Conservation (phyloP, 352 stramenopile species). For the Globisporangium irregulare region DNA sequence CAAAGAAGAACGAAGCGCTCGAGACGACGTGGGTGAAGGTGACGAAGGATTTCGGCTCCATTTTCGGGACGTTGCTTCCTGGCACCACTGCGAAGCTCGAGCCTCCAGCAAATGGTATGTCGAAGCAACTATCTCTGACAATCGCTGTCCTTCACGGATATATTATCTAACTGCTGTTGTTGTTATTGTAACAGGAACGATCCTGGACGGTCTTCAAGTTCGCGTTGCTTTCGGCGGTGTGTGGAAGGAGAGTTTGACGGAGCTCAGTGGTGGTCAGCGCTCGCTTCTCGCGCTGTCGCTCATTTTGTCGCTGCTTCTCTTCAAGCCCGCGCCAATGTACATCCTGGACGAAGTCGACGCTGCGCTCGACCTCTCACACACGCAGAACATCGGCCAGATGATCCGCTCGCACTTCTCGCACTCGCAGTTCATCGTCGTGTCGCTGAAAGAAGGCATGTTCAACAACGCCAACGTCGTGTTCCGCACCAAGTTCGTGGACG, state of each 20-base stretch:
- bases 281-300: constrained; percentile 99
- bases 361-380: constrained; percentile 99
- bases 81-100: constrained; percentile 98
- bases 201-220: constrained; percentile 96
- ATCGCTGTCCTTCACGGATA: not conserved
- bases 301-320: constrained; percentile 98
- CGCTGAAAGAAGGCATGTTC: constrained; percentile 99
- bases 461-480: constrained; percentile 99
- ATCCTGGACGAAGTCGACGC: constrained; percentile 99
- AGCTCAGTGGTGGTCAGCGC: constrained; percentile 98
- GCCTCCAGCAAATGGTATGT: constrained; percentile 86
- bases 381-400: constrained; percentile 99
- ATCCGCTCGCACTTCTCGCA: constrained; percentile 98
- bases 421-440: constrained; percentile 99
- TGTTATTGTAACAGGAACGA: constrained; percentile 45
- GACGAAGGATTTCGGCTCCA: constrained; percentile 99
- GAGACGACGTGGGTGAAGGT: constrained; percentile 98
- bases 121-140: not conserved
- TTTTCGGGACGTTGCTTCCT: constrained; percentile 98
- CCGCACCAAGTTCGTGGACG: constrained; percentile 99
- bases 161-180: not conserved
- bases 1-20: constrained; percentile 98
- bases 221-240: constrained; percentile 98
- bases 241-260: constrained; percentile 99
- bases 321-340: constrained; percentile 99